phyloP scores from a whole-genome alignment of 768 basidiomycete species.

The Russula abietina region DNA sequence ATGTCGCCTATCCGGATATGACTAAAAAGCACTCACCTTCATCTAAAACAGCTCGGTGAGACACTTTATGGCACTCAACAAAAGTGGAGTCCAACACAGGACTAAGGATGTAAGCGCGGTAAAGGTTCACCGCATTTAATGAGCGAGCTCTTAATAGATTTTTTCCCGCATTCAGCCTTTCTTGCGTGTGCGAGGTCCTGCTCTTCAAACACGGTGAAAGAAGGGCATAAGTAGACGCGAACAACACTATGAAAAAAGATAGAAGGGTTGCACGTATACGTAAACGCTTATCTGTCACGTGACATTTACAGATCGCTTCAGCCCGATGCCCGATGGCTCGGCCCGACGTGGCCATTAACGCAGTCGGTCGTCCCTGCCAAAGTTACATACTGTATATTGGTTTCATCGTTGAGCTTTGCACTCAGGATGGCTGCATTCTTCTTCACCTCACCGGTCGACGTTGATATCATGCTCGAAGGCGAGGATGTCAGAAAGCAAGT shows the following conservation, averaged over 20 bases:
- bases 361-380: background rate
- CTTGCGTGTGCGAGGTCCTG: too few species aligned
- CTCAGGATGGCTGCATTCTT: constrained; percentile 77
- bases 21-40: too few species aligned
- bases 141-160: too few species aligned
- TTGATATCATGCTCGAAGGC: constrained; percentile 81
- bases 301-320: background rate
- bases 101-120: too few species aligned
- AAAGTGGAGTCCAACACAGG: too few species aligned
- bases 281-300: background rate
- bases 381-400: too few species aligned
- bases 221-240: too few species aligned
- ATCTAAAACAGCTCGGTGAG: background rate
- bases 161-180: too few species aligned
- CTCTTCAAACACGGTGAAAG: too few species aligned
- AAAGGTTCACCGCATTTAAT: too few species aligned
- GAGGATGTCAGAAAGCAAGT: constrained; percentile 86
- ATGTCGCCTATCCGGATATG: background rate
- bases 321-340: background rate
- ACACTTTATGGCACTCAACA: background rate
- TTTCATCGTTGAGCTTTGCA: background rate
- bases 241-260: too few species aligned
- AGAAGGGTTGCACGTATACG: too few species aligned
- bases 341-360: background rate
- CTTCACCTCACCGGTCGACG: constrained; percentile 85